Base-by-base conservation (phyloP, 768 basidiomycete species). In the Auricularia sp. region DNA sequence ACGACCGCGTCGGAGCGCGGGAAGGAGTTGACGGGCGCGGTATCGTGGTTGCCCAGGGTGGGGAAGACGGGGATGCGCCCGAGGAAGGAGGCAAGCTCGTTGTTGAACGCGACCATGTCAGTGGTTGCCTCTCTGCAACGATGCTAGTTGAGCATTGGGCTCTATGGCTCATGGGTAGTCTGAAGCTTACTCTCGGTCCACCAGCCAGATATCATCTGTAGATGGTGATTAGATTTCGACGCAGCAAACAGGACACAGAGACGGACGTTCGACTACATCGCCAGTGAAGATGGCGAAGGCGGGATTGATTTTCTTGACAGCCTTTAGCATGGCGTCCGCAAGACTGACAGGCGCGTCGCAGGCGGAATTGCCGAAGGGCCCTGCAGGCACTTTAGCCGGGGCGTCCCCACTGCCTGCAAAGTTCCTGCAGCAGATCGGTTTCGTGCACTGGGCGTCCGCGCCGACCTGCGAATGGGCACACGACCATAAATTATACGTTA, bases 271-370 rank as follows among this genome's bases (percentile, higher is more conserved):
- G 3, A 86, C 79, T 5, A 86, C 81, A 69, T 87, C 85, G 5
- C 85, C 86, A 2, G 85, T 87, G 68, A 86, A 87, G 39, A 87
- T 79, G 3, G 82, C 78, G 70, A 84, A 85, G 8, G 72, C 70
- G 16, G 76, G 77, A 3, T 42, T 61, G 33, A 42, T 64, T 51
- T 66, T 33, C 43, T 79, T 72, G 11, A 82, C 76, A 16, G 78
- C 77, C 12, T 72, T 69, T 3, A 86, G 73, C 80, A 85, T 80
- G 44, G 80, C 82, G 18, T 81, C 76, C 0, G 79, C 79, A 35
- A 87, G 74, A 1, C 70, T 68, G 0, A 76, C 72, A 2, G 85
- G 81, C 0, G 82, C 77, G 68, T 87, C 86, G 67, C 86, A 87
- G 53, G 79, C 73, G 36, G 71, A 73, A 62, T 77, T 78, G 44